phyloP scores from a whole-genome alignment of 352 stramenopile species.

The Nothophytophthora sp. region DNA sequence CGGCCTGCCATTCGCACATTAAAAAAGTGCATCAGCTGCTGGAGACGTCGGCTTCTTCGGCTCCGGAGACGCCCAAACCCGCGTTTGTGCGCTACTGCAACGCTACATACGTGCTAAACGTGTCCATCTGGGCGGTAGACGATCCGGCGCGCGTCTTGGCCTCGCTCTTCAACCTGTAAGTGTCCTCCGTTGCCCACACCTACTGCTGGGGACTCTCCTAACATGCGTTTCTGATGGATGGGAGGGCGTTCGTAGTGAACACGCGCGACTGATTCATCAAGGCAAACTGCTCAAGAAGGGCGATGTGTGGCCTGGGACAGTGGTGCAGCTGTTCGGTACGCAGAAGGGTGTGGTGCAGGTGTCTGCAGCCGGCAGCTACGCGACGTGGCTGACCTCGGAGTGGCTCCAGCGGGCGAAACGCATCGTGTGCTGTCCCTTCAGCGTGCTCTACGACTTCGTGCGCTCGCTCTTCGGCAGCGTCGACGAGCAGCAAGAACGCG shows the following conservation, averaged over 20 bases:
- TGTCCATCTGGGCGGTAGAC: conserved; percentile 79
- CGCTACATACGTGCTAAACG: conserved; percentile 71
- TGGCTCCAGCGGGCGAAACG: conserved; percentile 45
- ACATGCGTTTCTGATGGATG: background rate
- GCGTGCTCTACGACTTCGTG: conserved; percentile 68
- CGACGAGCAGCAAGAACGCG: conserved; percentile 19
- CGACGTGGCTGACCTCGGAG: conserved; percentile 28
- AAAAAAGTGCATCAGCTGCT: conserved; percentile 65
- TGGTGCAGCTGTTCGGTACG: conserved; percentile 85
- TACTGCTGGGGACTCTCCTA: background rate
- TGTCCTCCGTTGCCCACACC: background rate
- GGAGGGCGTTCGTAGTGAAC: conserved; percentile 35
- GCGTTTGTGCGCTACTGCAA: conserved; percentile 84
- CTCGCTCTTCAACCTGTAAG: conserved; percentile 74
- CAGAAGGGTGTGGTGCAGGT: conserved; percentile 34
- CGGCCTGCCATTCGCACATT: conserved; percentile 54
- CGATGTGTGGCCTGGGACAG: conserved; percentile 77
- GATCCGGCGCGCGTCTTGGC: conserved; percentile 67
- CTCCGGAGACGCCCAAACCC: conserved; percentile 16
- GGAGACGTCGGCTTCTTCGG: background rate
- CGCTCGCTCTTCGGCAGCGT: conserved; percentile 57
- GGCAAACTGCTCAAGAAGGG: conserved; percentile 84
- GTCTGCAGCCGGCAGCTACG: conserved; percentile 8
- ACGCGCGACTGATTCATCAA: conserved; percentile 74
- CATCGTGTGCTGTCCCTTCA: conserved; percentile 73